Evolutionary conservation across 1,139 yeast species (phyloP), one percentile per base, ranked within the genome.

Genomic region (Nakaseomyces glabratus): DNA sequence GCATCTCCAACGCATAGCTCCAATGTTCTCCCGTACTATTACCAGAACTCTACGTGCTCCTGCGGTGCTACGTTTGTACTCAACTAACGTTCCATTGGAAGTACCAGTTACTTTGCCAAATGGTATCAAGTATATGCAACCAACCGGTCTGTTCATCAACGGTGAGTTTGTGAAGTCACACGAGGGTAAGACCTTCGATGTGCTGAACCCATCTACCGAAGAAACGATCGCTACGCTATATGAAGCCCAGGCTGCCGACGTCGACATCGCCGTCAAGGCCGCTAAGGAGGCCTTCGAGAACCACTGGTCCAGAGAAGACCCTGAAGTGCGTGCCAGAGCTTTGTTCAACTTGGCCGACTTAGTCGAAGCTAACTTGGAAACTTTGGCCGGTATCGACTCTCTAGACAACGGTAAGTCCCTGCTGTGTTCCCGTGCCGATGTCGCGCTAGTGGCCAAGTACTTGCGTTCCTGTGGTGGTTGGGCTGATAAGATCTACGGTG

Each of bases 321-420:
- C 66, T 4, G 71, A 62, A 32, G 64, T 64, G 39, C 69, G 82
- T 57, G 79, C 76, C 12, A 49, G 60, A 31, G 65, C 68, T 25
- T 61, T 80, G 45, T 60, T 60, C 58, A 76, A 73, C 53, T 58
- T 79, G 37, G 85, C 84, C 26, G 78, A 75, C 40, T 57, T 73
- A 37, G 54, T 80, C 49, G 78, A 73, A 43, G 59, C 68, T 45
- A 65, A 78, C 42, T 60, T 67, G 36, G 84, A 78, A 29, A 54
- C 45, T 9, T 34, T 52, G 39, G 73, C 79, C 15, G 64, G 73
- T 23, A 70, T 80, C 48, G 88, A 80, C 58, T 76, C 86, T 10
- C 65, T 81, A 66, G 88, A 80, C 57, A 78, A 81, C 41, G 90
- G 90, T 55, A 80, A 80, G 55, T 69, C 85, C 29, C 63, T 72